Evolutionary conservation across 192 early-diverging fungal genomes (phyloP).

Genomic region (Linnemannia schmuckeri): DNA sequence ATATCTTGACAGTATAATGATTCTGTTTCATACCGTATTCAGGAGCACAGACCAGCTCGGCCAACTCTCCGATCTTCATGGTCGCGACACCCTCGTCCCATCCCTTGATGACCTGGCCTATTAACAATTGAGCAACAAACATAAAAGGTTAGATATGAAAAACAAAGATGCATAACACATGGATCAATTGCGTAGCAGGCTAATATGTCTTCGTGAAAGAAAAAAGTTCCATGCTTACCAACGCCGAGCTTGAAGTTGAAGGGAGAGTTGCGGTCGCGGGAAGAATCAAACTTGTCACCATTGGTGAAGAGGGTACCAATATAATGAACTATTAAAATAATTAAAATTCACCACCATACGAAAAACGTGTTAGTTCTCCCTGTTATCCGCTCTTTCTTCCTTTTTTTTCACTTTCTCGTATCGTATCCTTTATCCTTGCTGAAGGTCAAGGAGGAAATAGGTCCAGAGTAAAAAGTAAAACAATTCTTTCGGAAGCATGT

Average conservation of each 20-base stretch:
- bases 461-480: too few relatives aligned
- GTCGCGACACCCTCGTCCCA: slow-evolving; percentile 57
- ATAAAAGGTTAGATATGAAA: background rate
- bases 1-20: background rate
- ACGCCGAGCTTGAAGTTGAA: slow-evolving; percentile 52
- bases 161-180: background rate
- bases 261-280: slow-evolving; percentile 51
- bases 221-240: background rate
- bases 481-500: too few relatives aligned
- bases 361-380: background rate
- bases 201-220: background rate
- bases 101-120: slow-evolving; percentile 59
- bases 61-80: slow-evolving; percentile 61
- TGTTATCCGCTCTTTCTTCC: background rate
- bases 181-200: background rate
- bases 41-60: slow-evolving; percentile 52
- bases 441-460: too few relatives aligned
- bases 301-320: slow-evolving; percentile 72
- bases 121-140: background rate
- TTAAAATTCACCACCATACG: background rate
- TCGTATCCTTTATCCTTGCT: background rate
- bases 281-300: slow-evolving; percentile 63
- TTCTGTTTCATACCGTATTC: slow-evolving; percentile 47
- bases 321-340: slow-evolving; percentile 63
- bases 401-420: background rate